Evolutionary conservation across 495 filamentous ascomycete genomes (phyloP), one percentile per base, ranked within the genome.

Genomic region (Hypoxylon crocopeplum): DNA sequence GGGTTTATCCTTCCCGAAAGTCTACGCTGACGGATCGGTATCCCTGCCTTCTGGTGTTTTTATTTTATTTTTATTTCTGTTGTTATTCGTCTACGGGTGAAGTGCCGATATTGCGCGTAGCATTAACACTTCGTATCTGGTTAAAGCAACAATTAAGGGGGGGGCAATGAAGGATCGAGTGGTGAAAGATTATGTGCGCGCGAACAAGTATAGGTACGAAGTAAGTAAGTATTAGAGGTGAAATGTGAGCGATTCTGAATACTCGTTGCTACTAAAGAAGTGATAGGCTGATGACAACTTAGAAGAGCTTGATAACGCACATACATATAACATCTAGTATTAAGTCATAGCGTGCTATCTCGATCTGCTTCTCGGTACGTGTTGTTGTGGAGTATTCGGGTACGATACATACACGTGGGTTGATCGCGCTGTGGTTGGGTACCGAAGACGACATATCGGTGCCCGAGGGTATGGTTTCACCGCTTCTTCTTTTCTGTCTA

Each of bases 381-480:
- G 33, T 20, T 15, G 49, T 37, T 34, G 33, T 19, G 58, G 48
- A 15, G 34, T 10, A 42, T 19, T 37, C 34, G 37, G 39, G 29
- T 30, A 48, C 53, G 27, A 25, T 41, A 22, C 19, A 5, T 15
- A 53, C 53, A 58, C 59, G 59, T 57, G 59, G 48, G 48, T 42
- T 34, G 48, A 38, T 45, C 48, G 48, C 44, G 48, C 20, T 30
- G 7, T 49, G 48, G 53, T 59, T 58, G 53, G 57, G 37, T 58
- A 57, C 60, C 59, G 48, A 49, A 39, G 42, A 40, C 29, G 40
- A 33, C 24, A 30, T 38, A 30, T 27, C 37, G 57, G 37, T 45
- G 45, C 39, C 58, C 54, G 48, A 48, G 53, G 37, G 34, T 42
- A 45, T 21, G 36, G 44, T 55, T 54, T 64, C 60, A 59, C 60